phyloP scores from a whole-genome alignment of 2,329 filamentous ascomycete genomes.

The Sporothrix inflata region DNA sequence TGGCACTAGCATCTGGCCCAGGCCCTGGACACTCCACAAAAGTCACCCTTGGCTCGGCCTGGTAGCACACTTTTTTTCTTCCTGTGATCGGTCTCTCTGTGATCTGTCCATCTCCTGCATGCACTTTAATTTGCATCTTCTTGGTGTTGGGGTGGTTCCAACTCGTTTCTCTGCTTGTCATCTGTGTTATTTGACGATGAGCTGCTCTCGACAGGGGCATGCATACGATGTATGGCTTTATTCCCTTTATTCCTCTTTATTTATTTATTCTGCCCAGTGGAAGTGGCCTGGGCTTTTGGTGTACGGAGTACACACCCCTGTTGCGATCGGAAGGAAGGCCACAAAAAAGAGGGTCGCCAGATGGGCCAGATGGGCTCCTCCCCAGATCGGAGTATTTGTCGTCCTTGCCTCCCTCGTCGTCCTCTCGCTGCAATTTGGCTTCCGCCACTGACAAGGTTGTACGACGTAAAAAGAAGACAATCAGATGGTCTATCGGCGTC shows the following conservation, averaged over 20 bases:
- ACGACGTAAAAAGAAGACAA: background rate
- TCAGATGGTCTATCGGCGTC: background rate
- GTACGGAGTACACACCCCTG: background rate
- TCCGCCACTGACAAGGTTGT: background rate
- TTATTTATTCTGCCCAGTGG: background rate
- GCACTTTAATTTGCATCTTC: slow-evolving; percentile 8
- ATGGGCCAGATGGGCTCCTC: background rate
- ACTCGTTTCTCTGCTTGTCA: background rate
- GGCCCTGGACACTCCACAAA: background rate
- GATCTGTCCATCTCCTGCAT: background rate
- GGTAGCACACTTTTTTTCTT: background rate
- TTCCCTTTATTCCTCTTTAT: background rate
- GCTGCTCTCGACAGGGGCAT: background rate
- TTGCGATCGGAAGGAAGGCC: background rate
- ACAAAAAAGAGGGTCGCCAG: background rate
- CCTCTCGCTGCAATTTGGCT: background rate
- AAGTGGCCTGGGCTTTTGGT: background rate
- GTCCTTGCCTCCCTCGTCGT: background rate
- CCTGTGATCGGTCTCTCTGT: background rate
- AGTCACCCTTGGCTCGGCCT: background rate
- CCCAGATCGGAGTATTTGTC: background rate
- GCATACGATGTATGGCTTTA: background rate
- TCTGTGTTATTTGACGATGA: background rate
- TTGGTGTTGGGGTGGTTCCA: background rate
- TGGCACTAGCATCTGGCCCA: background rate